These are phyloP conservation scores for Pyrenophora seminiperda DNA, from an alignment of 2,329 filamentous ascomycete genomes.

Conservation along the genomic window DNA sequence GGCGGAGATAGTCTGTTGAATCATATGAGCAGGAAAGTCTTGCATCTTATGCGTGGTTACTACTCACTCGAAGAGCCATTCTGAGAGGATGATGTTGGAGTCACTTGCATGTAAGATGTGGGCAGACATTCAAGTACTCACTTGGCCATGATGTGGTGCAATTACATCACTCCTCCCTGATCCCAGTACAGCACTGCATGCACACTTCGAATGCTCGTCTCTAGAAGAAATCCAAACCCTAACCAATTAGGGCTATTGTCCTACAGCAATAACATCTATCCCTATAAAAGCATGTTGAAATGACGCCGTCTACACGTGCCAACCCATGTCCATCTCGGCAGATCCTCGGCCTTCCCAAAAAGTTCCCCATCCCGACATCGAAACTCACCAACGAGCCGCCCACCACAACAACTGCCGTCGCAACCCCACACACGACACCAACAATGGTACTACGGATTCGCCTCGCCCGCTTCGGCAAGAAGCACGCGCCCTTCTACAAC, in stretches of 20 bases:
- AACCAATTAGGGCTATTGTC: background rate
- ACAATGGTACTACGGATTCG: slow-evolving; percentile 91
- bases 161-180: slow-evolving; percentile 41
- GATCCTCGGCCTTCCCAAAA: slow-evolving; percentile 19
- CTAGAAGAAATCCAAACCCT: background rate
- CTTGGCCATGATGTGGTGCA: slow-evolving; percentile 4
- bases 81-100: background rate
- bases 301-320: slow-evolving; percentile 10
- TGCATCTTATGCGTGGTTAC: background rate
- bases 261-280: too few species aligned
- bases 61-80: slow-evolving; percentile 27
- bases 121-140: background rate
- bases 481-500: slow-evolving; percentile 92
- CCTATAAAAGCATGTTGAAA: too few species aligned
- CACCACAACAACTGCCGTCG: background rate
- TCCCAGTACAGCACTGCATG: background rate
- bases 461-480: slow-evolving; percentile 88
- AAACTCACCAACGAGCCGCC: slow-evolving; percentile 3
- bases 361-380: slow-evolving; percentile 9
- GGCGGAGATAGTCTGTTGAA: slow-evolving; percentile 76
- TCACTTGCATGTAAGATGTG: too few species aligned
- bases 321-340: slow-evolving; percentile 7
- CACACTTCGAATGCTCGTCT: too few species aligned
- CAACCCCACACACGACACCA: background rate
- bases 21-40: background rate